These are phyloP conservation scores for Leccinum broughii DNA, from an alignment of 768 basidiomycete genomes.

Conservation along the genomic window DNA sequence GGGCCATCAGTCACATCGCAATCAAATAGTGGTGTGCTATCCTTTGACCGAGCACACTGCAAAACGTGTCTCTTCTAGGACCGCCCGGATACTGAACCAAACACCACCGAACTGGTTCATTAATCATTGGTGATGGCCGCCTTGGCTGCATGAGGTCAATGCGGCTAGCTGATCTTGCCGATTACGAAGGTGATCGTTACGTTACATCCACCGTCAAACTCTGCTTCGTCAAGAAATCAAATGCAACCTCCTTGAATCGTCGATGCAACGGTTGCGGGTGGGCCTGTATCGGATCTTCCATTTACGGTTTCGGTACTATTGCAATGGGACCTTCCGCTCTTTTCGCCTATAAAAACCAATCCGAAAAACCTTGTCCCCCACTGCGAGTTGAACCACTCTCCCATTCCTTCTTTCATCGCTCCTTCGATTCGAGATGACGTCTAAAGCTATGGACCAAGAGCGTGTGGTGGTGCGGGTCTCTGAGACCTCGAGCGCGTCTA, in stretches of 20 bases:
- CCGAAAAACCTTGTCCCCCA: background rate
- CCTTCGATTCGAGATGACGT: constrained; percentile 17
- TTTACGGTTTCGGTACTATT: constrained; percentile 6
- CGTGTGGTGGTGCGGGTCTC: constrained; percentile 15
- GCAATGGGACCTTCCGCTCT: background rate
- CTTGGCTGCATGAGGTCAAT: constrained; percentile 11
- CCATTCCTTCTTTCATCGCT: background rate
- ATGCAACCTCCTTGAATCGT: constrained; percentile 6
- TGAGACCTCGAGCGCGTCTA: constrained; percentile 20
- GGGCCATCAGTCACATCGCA: background rate
- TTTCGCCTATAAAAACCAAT: constrained; percentile 25
- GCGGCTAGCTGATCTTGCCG: constrained; percentile 4
- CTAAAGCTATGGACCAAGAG: constrained; percentile 19
- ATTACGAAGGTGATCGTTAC: constrained; percentile 13
- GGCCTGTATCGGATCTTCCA: constrained; percentile 3
- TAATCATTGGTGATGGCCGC: background rate
- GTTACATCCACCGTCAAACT: background rate
- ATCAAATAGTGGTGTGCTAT: background rate
- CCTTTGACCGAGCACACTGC: background rate
- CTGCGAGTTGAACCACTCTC: background rate
- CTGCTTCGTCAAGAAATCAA: constrained; percentile 6
- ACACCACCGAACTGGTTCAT: constrained; percentile 9
- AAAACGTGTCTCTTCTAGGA: background rate
- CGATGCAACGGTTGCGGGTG: background rate
- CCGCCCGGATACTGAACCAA: background rate